Base-by-base conservation (phyloP, 2,329 filamentous ascomycete species). In the Penicillium aurantiogriseum region DNA sequence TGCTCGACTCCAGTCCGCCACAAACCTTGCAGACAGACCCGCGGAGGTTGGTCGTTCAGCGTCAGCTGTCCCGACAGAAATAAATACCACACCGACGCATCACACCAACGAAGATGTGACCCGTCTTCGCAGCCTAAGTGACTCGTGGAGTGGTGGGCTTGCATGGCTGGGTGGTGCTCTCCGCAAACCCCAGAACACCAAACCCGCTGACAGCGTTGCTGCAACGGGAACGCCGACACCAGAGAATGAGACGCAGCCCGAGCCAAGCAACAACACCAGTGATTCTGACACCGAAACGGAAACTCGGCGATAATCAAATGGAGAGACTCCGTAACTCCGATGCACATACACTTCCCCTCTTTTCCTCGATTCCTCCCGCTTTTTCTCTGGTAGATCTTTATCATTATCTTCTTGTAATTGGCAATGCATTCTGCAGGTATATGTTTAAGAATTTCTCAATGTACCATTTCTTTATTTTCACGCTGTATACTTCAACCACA, bases 51-150 rank as follows among this genome's bases (percentile, higher is more conserved):
- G 61, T 8, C 57, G 61, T 5, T 66, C 65, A 3, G 71, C 63
- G 2, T 64, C 69, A 17, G 66, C 53, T 7, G 50, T 67, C 3
- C 59, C 66, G 11, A 58, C 65, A 2, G 63, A 59, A 23, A 40
- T 60, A 4, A 48, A 63, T n/a, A 44, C 46, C 25, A 27, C 42
- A 6, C 56, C 47, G 7, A 45, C 47, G 13, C 57, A 51, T 27
- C 59, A 57, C 11, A 23, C 59, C 10, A 51, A 63, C 9, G 60
- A 68, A 35, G 63, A 69, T 43, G 36, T 39, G 7, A 62, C 65
- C 21, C 69, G 72, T 17, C 60, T 74, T 7, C 71, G 73, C 54
- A 75, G 73, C 51, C 61, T 76, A 11, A 76, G 73, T 54, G 73
- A 76, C 58, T 74, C 73, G 2, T 71, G 71, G 71, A 70, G 63